phyloP scores from a whole-genome alignment of 2,329 filamentous ascomycete genomes.

The Rutstroemia sp. region DNA sequence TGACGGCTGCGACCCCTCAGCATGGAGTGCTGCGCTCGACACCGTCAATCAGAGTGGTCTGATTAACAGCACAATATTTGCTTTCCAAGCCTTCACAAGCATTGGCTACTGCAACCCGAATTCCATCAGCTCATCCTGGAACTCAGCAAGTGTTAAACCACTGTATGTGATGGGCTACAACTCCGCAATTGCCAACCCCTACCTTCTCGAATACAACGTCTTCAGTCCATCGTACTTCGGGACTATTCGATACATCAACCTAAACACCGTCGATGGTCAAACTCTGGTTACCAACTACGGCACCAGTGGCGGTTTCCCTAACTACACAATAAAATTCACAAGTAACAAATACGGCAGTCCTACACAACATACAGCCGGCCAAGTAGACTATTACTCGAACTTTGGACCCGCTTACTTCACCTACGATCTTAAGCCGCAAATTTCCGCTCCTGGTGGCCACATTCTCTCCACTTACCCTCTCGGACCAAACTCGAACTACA shows the following conservation, averaged over 20 bases:
- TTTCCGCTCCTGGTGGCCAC: conserved; percentile 30
- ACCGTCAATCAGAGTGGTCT: conserved; percentile 5
- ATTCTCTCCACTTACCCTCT: conserved; percentile 32
- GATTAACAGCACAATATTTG: conserved; percentile 15
- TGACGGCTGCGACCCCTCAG: conserved; percentile 8
- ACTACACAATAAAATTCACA: conserved; percentile 12
- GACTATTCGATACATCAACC: conserved; percentile 8
- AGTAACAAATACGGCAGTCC: conserved; percentile 1
- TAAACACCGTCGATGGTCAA: conserved; percentile 9
- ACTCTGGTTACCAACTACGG: conserved; percentile 12
- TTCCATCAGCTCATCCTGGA: conserved; percentile 5
- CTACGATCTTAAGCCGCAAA: conserved; percentile 15
- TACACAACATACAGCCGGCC: conserved; percentile 11
- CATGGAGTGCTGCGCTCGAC: conserved; percentile 11
- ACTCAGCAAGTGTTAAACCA: neutral
- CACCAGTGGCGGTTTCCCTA: conserved; percentile 11
- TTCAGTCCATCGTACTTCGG: conserved; percentile 13
- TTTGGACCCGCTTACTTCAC: conserved; percentile 15
- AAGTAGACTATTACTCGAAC: conserved; percentile 17
- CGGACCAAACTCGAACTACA: conserved; percentile 26
- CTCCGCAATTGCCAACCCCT: conserved; percentile 11
- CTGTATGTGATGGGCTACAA: conserved; percentile 14
- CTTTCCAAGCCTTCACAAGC: conserved; percentile 7
- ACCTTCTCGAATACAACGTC: conserved; percentile 13
- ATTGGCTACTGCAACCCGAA: conserved; percentile 6